phyloP scores from a whole-genome alignment of 306 rosid species.

The Elaeagnus macrophylla region DNA sequence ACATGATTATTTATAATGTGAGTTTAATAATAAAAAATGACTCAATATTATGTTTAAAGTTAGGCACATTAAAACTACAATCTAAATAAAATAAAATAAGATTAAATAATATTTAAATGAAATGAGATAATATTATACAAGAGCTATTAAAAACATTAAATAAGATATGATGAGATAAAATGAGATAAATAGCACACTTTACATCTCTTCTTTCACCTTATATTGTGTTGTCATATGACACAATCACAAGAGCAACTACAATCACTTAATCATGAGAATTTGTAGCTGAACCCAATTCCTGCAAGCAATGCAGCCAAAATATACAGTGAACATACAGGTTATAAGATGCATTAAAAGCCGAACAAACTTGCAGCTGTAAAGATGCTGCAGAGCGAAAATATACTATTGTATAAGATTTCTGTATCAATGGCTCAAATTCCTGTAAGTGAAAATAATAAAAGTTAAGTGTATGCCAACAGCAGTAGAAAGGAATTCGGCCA shows the following conservation, averaged over 20 bases:
- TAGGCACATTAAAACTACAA: no score
- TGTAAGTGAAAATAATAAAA: conserved; percentile 22
- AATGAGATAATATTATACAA: no score
- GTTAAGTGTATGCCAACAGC: not conserved
- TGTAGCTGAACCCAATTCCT: not conserved
- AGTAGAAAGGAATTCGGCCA: conserved; percentile 2
- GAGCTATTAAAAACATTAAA: no score
- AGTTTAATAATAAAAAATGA: no score
- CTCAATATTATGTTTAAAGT: no score
- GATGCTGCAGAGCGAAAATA: conserved; percentile 98
- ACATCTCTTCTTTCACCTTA: no score
- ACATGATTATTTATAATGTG: no score
- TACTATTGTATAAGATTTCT: conserved; percentile 86
- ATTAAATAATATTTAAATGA: no score
- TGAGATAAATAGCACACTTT: no score
- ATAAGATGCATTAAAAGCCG: conserved; percentile 12
- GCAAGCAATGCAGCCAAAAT: not conserved
- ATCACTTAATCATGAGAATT: not conserved
- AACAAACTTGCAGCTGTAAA: conserved; percentile 71
- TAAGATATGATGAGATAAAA: no score
- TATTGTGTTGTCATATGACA: no score
- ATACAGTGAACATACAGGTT: not conserved
- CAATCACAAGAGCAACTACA: not conserved
- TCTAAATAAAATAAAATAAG: no score
- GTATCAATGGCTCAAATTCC: conserved; percentile 96